Evolutionary conservation across 257 asterid genomes (phyloP), one percentile per base, ranked within the genome.

Genomic region (Nemophila menziesii): DNA sequence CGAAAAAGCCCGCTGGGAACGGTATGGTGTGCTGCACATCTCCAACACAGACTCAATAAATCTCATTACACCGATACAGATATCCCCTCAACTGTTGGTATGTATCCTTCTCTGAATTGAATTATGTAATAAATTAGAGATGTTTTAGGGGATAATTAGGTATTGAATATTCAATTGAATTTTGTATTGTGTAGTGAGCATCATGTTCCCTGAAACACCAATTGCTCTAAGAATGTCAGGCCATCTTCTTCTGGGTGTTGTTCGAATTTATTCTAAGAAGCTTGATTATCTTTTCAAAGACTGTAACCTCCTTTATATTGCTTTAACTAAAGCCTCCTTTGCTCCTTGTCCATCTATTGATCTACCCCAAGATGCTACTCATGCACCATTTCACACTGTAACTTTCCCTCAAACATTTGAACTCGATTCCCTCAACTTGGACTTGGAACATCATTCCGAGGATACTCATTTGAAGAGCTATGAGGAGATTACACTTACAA

Each of bases 11-110:
- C 94, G 20, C 52, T 87, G 48, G 97, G 93, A 26, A 87, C 92
- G 8, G 97, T 79, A 52, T 87, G 97, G 94, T 79, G 87, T 48
- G 97, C 97, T 4, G 97, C 97, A 19, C 97, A 86, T 56, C 51
- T 86, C 48, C 94, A 86, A 57, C 81, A 79, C 63, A 77, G 48
- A 36, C 86, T 86, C 68, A 74, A 56, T 49, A 86, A 79, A 59
- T 57, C 83, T 46, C 92, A 87, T 18, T 82, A 79, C 42, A 52
- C 72, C 34, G 37, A 72, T 37, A 82, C 93, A 5, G 62, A 82
- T 33, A 79, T 87, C 27, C 52, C 78, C 22, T 57, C 80, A 18
- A 77, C 95, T 16, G 92, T 73, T 27, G 92, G 97, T 87, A 20
- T 8, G 80, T 40, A 13, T 8, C 24, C 36, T 1, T 2, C 5